phyloP scores from a whole-genome alignment of 2,329 filamentous ascomycete species.

The Cadophora malorum region DNA sequence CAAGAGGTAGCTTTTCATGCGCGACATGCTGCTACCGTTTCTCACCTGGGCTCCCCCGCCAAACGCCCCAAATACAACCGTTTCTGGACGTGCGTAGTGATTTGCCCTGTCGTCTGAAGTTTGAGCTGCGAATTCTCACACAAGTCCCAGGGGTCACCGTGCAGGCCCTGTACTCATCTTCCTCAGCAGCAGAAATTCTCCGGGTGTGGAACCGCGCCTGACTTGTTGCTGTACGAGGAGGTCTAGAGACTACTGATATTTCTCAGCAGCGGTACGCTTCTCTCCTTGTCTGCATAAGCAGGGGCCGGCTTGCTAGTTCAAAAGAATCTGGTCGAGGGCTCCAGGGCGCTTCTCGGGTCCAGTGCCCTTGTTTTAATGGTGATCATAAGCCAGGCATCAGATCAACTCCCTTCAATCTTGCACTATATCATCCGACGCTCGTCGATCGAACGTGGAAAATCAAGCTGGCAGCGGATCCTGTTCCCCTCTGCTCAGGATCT shows the following conservation, averaged over 20 bases:
- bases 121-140: constrained; percentile 23
- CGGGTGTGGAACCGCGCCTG: constrained; percentile 34
- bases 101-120: constrained; percentile 35
- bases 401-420: constrained; percentile 42
- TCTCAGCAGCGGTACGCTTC: constrained; percentile 38
- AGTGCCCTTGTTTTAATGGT: constrained; percentile 40
- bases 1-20: constrained; percentile 31
- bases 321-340: constrained; percentile 35
- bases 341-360: constrained; percentile 42
- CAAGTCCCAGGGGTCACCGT: constrained; percentile 36
- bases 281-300: constrained; percentile 30
- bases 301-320: constrained; percentile 26
- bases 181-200: constrained; percentile 35
- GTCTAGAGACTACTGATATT: constrained; percentile 35
- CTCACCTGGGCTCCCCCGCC: constrained; percentile 12
- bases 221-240: constrained; percentile 21
- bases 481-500: constrained; percentile 35
- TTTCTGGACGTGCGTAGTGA: constrained; percentile 32
- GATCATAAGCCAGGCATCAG: constrained; percentile 42
- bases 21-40: constrained; percentile 21
- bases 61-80: constrained; percentile 21
- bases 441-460: constrained; percentile 43
- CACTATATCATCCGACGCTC: constrained; percentile 42
- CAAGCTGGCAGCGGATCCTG: constrained; percentile 37
- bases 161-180: constrained; percentile 39